Conservation (phyloP, 2,329 filamentous ascomycete genomes). For the Pestalotiopsis sp. region DNA sequence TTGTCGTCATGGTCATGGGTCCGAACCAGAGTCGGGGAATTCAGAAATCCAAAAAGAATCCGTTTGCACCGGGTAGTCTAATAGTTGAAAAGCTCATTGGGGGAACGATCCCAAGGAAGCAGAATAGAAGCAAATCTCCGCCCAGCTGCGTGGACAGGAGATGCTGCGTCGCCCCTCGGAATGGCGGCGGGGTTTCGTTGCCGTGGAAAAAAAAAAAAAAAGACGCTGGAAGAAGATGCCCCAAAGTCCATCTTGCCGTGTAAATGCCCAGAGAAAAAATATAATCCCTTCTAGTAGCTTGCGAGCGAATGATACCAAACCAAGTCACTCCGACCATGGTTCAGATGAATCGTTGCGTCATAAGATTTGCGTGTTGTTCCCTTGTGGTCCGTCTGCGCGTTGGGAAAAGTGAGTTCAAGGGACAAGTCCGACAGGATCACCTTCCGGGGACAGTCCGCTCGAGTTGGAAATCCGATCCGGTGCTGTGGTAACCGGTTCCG, state of each 20-base stretch:
- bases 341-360: constrained; percentile 29
- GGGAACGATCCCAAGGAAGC: neutral
- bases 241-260: neutral
- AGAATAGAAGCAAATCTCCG: neutral
- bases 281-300: neutral
- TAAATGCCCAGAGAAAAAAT: neutral
- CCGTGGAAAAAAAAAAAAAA: neutral
- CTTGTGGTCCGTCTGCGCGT: constrained; percentile 9
- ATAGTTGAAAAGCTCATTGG: neutral
- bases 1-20: neutral
- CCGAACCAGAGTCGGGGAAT: neutral
- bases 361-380: constrained; percentile 20
- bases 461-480: constrained; percentile 25
- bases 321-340: neutral
- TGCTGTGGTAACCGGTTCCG: constrained; percentile 22
- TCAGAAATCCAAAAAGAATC: neutral
- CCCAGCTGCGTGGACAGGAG: neutral
- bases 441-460: constrained; percentile 13
- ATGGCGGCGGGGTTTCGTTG: neutral
- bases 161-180: neutral
- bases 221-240: neutral
- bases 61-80: constrained; percentile 6
- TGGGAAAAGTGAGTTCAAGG: neutral
- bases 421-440: constrained; percentile 19
- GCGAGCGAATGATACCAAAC: constrained; percentile 6